These are phyloP conservation scores for Zygosaccharomyces sapae DNA, from an alignment of 1,139 yeast species.

Conservation along the genomic window DNA sequence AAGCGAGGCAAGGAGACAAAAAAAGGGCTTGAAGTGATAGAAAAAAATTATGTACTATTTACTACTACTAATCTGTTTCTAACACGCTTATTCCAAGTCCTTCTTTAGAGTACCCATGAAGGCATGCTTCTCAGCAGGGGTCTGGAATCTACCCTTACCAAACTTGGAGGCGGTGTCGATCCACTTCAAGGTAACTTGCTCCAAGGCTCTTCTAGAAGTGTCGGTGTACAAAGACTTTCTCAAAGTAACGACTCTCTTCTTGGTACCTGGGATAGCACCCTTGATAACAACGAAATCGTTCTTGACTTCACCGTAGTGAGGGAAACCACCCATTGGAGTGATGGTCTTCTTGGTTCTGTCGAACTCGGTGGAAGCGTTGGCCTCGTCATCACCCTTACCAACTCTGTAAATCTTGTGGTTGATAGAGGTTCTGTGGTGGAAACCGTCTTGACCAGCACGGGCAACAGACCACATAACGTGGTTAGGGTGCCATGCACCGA, in stretches of 20 bases:
- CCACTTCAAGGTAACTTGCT: slow-evolving; percentile 97
- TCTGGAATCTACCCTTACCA: slow-evolving; percentile 99
- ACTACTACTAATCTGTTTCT: too few relatives aligned
- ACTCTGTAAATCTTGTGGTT: slow-evolving; percentile 99
- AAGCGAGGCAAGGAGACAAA: slow-evolving; percentile 1
- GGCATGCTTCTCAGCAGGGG: slow-evolving; percentile 99
- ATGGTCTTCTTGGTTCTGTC: slow-evolving; percentile 99
- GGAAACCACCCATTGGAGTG: slow-evolving; percentile 99
- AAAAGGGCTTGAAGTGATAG: slow-evolving; percentile 4
- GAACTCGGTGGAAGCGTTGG: slow-evolving; percentile 92
- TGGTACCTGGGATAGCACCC: slow-evolving; percentile 99
- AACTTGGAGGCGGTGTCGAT: slow-evolving; percentile 99
- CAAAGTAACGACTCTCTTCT: slow-evolving; percentile 98
- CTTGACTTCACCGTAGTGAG: slow-evolving; percentile 96
- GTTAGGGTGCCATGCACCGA: slow-evolving; percentile 99
- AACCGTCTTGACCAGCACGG: slow-evolving; percentile 99
- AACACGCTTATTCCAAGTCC: slow-evolving; percentile 49
- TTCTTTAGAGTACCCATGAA: slow-evolving; percentile 99
- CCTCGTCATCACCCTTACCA: slow-evolving; percentile 93
- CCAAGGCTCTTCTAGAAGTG: slow-evolving; percentile 97
- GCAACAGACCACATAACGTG: slow-evolving; percentile 99
- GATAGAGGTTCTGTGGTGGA: slow-evolving; percentile 99
- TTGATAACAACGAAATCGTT: slow-evolving; percentile 96
- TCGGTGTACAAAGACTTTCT: slow-evolving; percentile 98
- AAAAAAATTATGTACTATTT: too few relatives aligned